These are phyloP conservation scores for Acanthamoeba royreba DNA, from an alignment of 208 protist species.

Conservation along the genomic window DNA sequence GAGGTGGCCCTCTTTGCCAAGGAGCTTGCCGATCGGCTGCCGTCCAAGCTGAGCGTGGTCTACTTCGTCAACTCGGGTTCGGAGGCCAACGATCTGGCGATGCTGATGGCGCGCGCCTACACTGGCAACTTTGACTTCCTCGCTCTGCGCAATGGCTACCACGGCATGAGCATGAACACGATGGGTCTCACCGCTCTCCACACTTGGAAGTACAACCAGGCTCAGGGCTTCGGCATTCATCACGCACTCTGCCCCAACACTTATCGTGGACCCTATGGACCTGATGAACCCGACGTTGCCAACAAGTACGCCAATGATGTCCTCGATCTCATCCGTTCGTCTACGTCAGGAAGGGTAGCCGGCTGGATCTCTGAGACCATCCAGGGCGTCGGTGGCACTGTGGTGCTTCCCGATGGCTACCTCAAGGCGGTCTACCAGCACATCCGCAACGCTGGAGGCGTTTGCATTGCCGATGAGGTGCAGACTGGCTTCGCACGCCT, in stretches of 20 bases:
- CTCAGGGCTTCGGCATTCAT: constrained; percentile 55
- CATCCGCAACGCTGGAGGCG: constrained; percentile 70
- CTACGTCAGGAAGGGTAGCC: constrained; percentile 28
- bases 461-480: constrained; percentile 84
- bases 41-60: constrained; percentile 48
- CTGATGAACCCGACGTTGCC: constrained; percentile 47
- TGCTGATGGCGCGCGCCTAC: constrained; percentile 69
- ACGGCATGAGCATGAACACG: constrained; percentile 70
- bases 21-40: constrained; percentile 63
- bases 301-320: constrained; percentile 61
- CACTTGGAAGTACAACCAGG: constrained; percentile 68
- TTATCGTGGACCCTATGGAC: constrained; percentile 56
- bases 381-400: constrained; percentile 68
- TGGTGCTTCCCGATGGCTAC: constrained; percentile 75
- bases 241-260: constrained; percentile 52
- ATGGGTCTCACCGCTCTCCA: constrained; percentile 60
- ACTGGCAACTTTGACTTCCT: constrained; percentile 66
- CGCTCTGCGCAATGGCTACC: constrained; percentile 74
- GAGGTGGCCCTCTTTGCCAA: constrained; percentile 60
- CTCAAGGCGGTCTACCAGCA: constrained; percentile 63
- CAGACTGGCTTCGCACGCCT: constrained; percentile 81
- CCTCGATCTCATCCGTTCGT: constrained; percentile 48
- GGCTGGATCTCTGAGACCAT: constrained; percentile 30
- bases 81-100: constrained; percentile 85
- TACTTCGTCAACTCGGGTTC: constrained; percentile 86